Conservation (phyloP, 2,329 filamentous ascomycete genomes). For the Colletotrichum paranaense region DNA sequence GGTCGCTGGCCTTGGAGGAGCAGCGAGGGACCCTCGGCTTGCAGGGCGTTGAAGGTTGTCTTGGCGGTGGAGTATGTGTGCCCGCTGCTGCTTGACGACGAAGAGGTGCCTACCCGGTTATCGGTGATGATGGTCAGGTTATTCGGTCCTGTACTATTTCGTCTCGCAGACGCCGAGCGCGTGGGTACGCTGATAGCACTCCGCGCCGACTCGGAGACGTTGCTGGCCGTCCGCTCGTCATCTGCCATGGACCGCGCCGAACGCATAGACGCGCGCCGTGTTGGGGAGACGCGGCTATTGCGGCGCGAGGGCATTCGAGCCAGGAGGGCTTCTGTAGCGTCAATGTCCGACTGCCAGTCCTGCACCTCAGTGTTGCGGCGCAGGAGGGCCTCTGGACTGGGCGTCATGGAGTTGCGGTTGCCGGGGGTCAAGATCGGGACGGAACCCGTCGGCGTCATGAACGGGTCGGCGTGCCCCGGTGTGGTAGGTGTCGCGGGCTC, state of each 20-base stretch:
- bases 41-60: slow-evolving; percentile 62
- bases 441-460: slow-evolving; percentile 55
- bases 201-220: slow-evolving; percentile 65
- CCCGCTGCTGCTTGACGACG: slow-evolving; percentile 53
- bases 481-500: slow-evolving; percentile 48
- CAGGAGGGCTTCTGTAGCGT: slow-evolving; percentile 64
- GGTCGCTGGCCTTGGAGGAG: slow-evolving; percentile 47
- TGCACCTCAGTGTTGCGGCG: slow-evolving; percentile 63
- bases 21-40: slow-evolving; percentile 63
- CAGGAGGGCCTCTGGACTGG: slow-evolving; percentile 52
- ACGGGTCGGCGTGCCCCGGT: slow-evolving; percentile 58
- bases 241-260: slow-evolving; percentile 49
- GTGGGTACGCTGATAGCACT: slow-evolving; percentile 53
- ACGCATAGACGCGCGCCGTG: slow-evolving; percentile 49
- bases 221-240: slow-evolving; percentile 66
- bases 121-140: slow-evolving; percentile 38
- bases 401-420: slow-evolving; percentile 48
- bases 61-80: slow-evolving; percentile 64
- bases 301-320: slow-evolving; percentile 52
- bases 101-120: slow-evolving; percentile 36
- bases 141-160: slow-evolving; percentile 14
- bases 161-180: slow-evolving; percentile 44
- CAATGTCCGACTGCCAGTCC: slow-evolving; percentile 68
- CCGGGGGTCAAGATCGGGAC: slow-evolving; percentile 42
- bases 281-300: slow-evolving; percentile 51